Percentiles rank a stretch among this genome's conserved stretches.
Evolutionary conservation across 169 alveolate species (phyloP).

Genomic region (Plasmodium fragile): DNA sequence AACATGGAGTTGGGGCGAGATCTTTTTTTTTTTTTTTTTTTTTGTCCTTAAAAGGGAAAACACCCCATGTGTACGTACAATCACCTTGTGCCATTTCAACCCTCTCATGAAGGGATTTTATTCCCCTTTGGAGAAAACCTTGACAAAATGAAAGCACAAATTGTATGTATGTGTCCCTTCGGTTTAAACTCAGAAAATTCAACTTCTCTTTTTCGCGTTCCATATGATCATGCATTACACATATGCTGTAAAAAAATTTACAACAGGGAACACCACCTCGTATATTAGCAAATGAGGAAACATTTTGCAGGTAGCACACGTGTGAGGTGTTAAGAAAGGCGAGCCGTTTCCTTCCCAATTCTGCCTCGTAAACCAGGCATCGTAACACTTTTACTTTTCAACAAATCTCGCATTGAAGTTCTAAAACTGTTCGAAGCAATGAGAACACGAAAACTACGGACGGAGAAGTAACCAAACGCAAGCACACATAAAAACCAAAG

Average conservation of each 20-base stretch:
- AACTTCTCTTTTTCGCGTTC: not conserved
- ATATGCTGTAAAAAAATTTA: not conserved
- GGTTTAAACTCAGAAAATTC: not conserved
- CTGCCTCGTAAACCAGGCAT: not conserved
- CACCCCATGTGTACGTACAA: constrained; percentile 5
- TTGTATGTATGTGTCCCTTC: not conserved
- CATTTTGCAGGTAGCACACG: not conserved
- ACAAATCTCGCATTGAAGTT: not conserved
- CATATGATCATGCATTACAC: not conserved
- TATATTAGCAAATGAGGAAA: not conserved
- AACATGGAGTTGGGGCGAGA: not conserved
- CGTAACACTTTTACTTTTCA: not conserved
- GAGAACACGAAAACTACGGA: not conserved
- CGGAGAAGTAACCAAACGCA: not conserved
- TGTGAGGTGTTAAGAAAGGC: not conserved
- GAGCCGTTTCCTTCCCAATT: not conserved
- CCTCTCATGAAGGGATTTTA: not conserved
- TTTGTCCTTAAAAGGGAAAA: not conserved
- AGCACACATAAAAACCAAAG: not conserved
- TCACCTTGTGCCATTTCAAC: not conserved
- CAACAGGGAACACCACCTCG: not conserved
- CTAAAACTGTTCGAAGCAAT: not conserved
- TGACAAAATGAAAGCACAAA: not conserved
- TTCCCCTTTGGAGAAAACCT: not conserved
- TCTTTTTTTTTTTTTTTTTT: constrained; percentile 7